Conservation (phyloP, 176 grass and related monocot species). For the Bonia amplexicaulis region DNA sequence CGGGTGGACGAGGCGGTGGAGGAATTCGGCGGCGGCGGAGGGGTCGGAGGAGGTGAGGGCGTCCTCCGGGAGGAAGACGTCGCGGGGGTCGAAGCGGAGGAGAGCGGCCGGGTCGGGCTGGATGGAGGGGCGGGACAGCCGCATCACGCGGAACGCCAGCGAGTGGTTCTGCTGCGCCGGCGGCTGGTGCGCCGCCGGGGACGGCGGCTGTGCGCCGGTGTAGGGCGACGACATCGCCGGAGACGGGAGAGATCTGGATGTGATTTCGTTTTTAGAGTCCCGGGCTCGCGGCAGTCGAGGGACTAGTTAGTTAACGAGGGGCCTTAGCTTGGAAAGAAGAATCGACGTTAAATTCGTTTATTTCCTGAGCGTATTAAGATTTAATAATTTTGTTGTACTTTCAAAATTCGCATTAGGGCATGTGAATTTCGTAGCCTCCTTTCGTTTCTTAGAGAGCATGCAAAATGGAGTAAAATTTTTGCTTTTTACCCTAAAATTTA, state of each 20-base stretch:
- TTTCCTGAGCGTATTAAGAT: background rate
- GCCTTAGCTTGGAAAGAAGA: background rate
- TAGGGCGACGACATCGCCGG: constrained; percentile 54
- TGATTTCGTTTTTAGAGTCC: background rate
- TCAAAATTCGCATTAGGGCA: background rate
- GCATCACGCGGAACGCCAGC: constrained; percentile 96
- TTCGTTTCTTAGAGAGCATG: no score
- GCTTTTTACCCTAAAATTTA: no score
- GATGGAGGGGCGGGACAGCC: constrained; percentile 77
- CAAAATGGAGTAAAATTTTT: no score
- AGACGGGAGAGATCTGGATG: constrained; percentile 30
- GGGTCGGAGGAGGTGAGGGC: constrained; percentile 50
- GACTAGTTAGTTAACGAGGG: background rate
- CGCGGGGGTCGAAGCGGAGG: constrained; percentile 79
- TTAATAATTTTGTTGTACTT: background rate
- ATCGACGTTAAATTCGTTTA: background rate
- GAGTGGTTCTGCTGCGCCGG: constrained; percentile 56
- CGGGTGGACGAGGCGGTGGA: constrained; percentile 32
- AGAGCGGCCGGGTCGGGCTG: constrained; percentile 70
- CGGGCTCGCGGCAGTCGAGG: constrained; percentile 5
- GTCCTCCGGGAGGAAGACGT: constrained; percentile 86
- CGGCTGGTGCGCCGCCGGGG: constrained; percentile 10
- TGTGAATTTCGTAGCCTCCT: background rate
- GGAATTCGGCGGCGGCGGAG: constrained; percentile 26
- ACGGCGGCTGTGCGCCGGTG: constrained; percentile 34